A percentile compares a stretch with the other conserved stretches of the same genome.
These are phyloP conservation scores for Leptographium radiaticola DNA, from an alignment of 2,329 filamentous ascomycete species.

Conservation along the genomic window DNA sequence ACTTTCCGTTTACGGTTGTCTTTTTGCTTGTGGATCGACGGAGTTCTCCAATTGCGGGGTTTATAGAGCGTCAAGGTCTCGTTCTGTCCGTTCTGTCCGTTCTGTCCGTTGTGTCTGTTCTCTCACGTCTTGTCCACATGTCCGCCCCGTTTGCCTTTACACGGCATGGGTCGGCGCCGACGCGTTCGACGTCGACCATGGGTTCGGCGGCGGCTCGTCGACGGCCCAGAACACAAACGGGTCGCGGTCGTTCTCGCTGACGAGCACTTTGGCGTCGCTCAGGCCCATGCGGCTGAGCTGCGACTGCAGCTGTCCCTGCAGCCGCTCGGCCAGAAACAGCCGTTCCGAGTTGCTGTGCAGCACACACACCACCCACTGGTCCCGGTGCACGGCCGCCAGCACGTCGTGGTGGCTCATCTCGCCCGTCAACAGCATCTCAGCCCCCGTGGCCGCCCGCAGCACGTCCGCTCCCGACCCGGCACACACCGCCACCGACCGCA, in stretches of 20 bases:
- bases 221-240: conserved; percentile 68
- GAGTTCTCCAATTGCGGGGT: too few relatives aligned
- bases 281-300: conserved; percentile 36
- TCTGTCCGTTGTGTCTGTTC: too few relatives aligned
- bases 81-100: too few relatives aligned
- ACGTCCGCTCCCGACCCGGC: conserved; percentile 77
- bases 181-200: too few relatives aligned
- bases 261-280: conserved; percentile 45
- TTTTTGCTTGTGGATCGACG: not conserved
- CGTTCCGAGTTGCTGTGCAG: conserved; percentile 94
- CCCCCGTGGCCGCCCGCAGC: conserved; percentile 55
- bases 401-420: conserved; percentile 92
- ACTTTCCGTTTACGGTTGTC: not conserved
- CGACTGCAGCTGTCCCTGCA: conserved; percentile 52
- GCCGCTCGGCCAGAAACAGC: conserved; percentile 59
- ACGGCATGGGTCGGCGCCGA: too few relatives aligned
- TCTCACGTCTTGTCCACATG: too few relatives aligned
- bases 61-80: not conserved
- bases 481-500: conserved; percentile 69
- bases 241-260: conserved; percentile 74
- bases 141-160: not conserved
- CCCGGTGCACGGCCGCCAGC: conserved; percentile 71
- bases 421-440: conserved; percentile 69
- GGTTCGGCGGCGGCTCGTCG: conserved; percentile 3
- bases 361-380: conserved; percentile 67